A percentile compares a stretch with the other conserved stretches of the same genome.
These are phyloP conservation scores for Anacardium occidentale DNA, from an alignment of 345 rosid species.

Conservation along the genomic window DNA sequence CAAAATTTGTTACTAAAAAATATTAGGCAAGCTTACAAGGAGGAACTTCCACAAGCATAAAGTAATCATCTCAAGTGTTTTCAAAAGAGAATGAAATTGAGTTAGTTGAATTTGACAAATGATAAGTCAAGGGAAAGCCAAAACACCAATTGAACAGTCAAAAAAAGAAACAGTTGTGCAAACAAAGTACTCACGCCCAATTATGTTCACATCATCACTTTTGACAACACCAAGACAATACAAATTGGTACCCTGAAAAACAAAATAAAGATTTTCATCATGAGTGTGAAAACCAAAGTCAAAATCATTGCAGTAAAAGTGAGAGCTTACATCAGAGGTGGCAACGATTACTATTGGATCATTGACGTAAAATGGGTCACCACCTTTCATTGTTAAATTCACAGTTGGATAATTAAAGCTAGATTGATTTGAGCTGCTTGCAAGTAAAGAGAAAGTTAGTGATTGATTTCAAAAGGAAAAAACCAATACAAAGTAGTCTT, in stretches of 20 bases:
- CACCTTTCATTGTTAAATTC: conserved; percentile 81
- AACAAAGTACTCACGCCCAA: conserved; percentile 75
- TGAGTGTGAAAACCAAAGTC: conserved; percentile 5
- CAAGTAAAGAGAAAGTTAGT: conserved; percentile 6
- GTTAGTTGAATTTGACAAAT: not conserved
- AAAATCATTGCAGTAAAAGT: conserved; percentile 1
- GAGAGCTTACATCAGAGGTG: conserved; percentile 37
- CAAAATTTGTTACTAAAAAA: not conserved
- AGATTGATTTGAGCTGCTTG: conserved; percentile 41
- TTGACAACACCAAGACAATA: conserved; percentile 77
- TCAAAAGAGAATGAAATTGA: not conserved
- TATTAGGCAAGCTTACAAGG: not conserved
- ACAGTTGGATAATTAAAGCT: conserved; percentile 42
- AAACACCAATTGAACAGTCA: not conserved
- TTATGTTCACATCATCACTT: conserved; percentile 65
- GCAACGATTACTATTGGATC: conserved; percentile 43
- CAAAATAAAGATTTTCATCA: conserved; percentile 16
- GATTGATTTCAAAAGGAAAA: not conserved
- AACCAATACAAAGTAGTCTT: conserved; percentile 7
- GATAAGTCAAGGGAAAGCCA: not conserved
- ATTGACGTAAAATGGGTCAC: conserved; percentile 45
- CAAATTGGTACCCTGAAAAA: conserved; percentile 41
- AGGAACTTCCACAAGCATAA: not conserved
- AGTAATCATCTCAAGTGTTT: not conserved
- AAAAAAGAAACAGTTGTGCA: not conserved